Base-by-base conservation (phyloP, 441 rosid species). In the Populus hybrid region DNA sequence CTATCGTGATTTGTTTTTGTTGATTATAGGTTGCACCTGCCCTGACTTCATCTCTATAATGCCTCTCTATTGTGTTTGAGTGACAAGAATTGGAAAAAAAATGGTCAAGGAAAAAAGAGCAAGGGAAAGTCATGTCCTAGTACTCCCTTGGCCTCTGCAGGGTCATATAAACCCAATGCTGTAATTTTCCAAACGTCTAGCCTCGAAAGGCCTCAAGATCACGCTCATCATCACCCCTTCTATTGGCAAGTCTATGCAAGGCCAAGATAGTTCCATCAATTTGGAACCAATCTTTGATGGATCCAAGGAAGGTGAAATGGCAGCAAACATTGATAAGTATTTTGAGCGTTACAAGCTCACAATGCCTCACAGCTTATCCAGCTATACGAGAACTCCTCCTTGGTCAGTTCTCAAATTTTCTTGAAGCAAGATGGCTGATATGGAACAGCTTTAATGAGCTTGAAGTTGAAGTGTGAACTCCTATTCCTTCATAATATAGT, bases 391-490 rank as follows among this genome's bases (percentile, higher is more conserved):
- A 83, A 2, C 1, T 76, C 40, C 69, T 83, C 36, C 42, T 85
- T 18, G 40, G 74, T 40, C 91, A 86, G 69, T 83, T 81, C 78
- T 85, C 82, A 19, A 85, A 85, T 71, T 42, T 87, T 38, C 75
- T 73, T 16, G 85, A 70, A 79, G 89, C 85, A 30, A 83, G 76
- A 75, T 84, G 83, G 81, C 73, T 87, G 73, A 76, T 89, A n/a
- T 84, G 84, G 67, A 89, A 88, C 82, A 80, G 85, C 67, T 86
- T 86, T 69, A 73, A 78, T 71, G 83, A 77, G 42, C 85, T 88
- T 79, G 91, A 87, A 61, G 79, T 72, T 23, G 77, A 85, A 76
- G 83, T 82, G 79, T 9, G 42, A n/a, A 57, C 63, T 57, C 63
- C 63, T 18, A 5, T 57, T 57, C 21, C 1, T 7, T 19, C 7